Base-by-base conservation (phyloP, 495 filamentous ascomycete species). In the Amorphotheca resinae region DNA sequence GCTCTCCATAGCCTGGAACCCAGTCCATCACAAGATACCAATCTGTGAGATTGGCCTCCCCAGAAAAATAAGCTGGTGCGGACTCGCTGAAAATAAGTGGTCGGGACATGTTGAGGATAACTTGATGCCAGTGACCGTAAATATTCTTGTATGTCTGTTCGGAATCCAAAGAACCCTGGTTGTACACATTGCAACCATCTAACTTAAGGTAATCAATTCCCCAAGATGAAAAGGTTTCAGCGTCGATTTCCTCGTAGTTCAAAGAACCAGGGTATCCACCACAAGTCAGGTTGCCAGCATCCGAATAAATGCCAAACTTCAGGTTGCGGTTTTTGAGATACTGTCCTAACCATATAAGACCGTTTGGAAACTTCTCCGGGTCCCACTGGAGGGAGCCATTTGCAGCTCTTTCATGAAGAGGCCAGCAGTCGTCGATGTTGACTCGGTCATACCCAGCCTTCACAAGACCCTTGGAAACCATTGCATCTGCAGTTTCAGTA, bases 341-440 rank as follows among this genome's bases (percentile, higher is more conserved):
- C 8, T 55, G 50, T 2, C 62, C 50, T 3, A 64, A 37, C 35
- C 48, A 42, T 41, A 56, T 53, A 35, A 64, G 59, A 9, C 62
- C 62, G 9, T 51, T 47, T 0, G 60, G 63, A 21, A 55, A 62
- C 38, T 52, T 52, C 28, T 41, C 37, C 1, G 35, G 18, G 36
- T 52, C 26, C 50, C 45, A 48, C 3, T 33, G 26, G 38, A 52
- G 44, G 2, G 45, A 48, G 3, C 50, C 50, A 49, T 52, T 49
- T 7, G 20, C 36, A 38, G 57, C 57, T 40, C 42, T 44, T 38
- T 61, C 23, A 23, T 67, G 65, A 31, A 52, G 51, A n/a, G 63
- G 68, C 69, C 69, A 73, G 54, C 67, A 76, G 53, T 77, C 74
- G 50, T 77, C 73, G 2, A 77, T 50, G n/a, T 72, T 64, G 35